These are phyloP conservation scores for Solanum rostratum DNA, from an alignment of 257 asterid genomes.

Conservation along the genomic window DNA sequence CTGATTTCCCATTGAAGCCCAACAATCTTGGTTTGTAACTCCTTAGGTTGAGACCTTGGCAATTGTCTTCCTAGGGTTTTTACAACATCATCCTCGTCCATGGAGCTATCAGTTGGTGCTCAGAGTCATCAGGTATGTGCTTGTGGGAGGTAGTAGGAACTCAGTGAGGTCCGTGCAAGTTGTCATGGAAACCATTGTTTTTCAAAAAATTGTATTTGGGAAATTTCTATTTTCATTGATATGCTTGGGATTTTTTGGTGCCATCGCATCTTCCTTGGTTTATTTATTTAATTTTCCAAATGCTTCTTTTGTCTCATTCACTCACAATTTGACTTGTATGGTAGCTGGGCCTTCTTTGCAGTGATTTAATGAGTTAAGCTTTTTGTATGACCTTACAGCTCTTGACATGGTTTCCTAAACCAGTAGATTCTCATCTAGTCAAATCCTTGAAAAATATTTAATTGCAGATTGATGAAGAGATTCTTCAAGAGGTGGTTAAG, in stretches of 20 bases:
- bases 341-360: not conserved
- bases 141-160: not conserved
- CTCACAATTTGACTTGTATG: not conserved
- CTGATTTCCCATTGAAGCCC: not conserved
- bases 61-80: not conserved
- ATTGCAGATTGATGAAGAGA: constrained; percentile 84
- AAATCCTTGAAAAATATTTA: not conserved
- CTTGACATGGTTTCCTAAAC: not conserved
- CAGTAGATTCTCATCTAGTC: not conserved
- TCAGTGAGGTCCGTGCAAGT: not conserved
- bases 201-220: not conserved
- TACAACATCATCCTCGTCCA: not conserved
- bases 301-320: not conserved
- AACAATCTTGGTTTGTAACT: not conserved
- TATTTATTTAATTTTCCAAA: not conserved
- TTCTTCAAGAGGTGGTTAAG: constrained; percentile 72
- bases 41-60: not conserved
- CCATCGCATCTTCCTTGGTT: not conserved
- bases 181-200: not conserved
- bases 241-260: not conserved
- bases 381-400: not conserved
- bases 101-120: not conserved
- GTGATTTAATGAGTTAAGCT: not conserved
- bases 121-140: not conserved
- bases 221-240: not conserved